These are phyloP conservation scores for Filobasidium uniguttulatum DNA, from an alignment of 1,284 basidiomycete species.

Conservation along the genomic window DNA sequence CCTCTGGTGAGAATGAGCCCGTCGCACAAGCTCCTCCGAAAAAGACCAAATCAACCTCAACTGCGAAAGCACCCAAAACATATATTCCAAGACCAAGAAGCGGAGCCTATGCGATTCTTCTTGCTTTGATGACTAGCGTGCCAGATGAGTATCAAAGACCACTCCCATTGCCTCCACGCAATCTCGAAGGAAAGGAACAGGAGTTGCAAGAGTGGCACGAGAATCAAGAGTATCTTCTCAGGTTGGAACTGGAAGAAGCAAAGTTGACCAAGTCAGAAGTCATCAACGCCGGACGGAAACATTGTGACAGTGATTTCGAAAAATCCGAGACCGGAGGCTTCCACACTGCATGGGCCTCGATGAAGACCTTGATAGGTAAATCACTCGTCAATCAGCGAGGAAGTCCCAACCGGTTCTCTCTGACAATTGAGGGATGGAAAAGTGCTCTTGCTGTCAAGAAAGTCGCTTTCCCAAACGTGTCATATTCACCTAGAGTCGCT, in stretches of 20 bases:
- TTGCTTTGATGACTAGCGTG: constrained; percentile 25
- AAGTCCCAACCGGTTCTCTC: constrained; percentile 29
- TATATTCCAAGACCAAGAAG: constrained; percentile 29
- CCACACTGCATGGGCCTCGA: constrained; percentile 31
- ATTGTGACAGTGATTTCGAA: constrained; percentile 28
- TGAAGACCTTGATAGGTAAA: constrained; percentile 31
- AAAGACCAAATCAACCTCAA: constrained; percentile 18
- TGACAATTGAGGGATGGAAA: constrained; percentile 30
- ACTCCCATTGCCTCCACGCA: constrained; percentile 2
- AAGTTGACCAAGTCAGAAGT: constrained; percentile 31
- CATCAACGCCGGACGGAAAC: constrained; percentile 24
- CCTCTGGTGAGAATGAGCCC: constrained; percentile 7
- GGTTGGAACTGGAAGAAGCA: constrained; percentile 10
- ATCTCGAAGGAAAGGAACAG: constrained; percentile 20
- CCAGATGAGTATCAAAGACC: constrained; percentile 8
- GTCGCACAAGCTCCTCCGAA: constrained; percentile 1
- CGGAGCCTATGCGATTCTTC: constrained; percentile 32
- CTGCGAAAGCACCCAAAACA: constrained; percentile 17
- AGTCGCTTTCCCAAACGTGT: constrained; percentile 2
- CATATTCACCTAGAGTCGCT: constrained; percentile 5
- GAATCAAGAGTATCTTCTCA: constrained; percentile 17
- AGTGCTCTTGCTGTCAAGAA: constrained; percentile 5
- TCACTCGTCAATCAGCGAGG: constrained; percentile 31
- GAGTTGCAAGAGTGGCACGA: not conserved
- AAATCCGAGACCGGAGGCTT: constrained; percentile 28